Base-by-base conservation (phyloP, 371 early-diverging fungal species). In the Mucor piriformis region DNA sequence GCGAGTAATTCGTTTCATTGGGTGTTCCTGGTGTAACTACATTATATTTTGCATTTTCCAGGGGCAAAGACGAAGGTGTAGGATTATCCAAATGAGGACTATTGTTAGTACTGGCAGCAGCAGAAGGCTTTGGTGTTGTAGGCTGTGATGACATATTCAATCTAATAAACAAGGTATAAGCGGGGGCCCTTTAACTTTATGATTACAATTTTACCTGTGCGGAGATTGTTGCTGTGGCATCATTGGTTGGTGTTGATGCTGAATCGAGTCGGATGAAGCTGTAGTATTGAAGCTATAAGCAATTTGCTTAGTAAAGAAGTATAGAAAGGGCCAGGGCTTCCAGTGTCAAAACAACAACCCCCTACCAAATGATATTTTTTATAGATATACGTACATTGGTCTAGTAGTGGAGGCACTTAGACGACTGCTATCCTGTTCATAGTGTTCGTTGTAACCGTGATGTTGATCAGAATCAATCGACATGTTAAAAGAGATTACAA, bases 131-230 rank as follows among this genome's bases (percentile, higher is more conserved):
- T 48, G 64, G 64, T 42, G 64, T 64, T 29, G 59, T 50, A 33
- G 64, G 64, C 34, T 64, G 64, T 10, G 64, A 64, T 37, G 59
- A 54, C 64, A 58, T 64, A 34, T 52, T 42, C 2, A 52, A 48
- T 54, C 54, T 58, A 20, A 21, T 25, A 25, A 5, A 12, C 16
- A 38, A n/a, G n/a, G n/a, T n/a, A n/a, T n/a, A n/a, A n/a, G n/a
- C n/a, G n/a, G n/a, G n/a, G n/a, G n/a, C n/a, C n/a, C n/a, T n/a
- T n/a, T n/a, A n/a, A n/a, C n/a, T n/a, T n/a, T n/a, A n/a, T n/a
- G n/a, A n/a, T n/a, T n/a, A n/a, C n/a, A n/a, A n/a, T 29, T 12
- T 42, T 54, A 61, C 61, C 61, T 61, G 37, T 54, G 54, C 50
- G 61, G 61, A 54, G 61, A 61, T 48, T 35, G 37, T 50, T 49